Evolutionary conservation across 1,139 yeast genomes (phyloP).

Genomic region (Pichia inconspicua): DNA sequence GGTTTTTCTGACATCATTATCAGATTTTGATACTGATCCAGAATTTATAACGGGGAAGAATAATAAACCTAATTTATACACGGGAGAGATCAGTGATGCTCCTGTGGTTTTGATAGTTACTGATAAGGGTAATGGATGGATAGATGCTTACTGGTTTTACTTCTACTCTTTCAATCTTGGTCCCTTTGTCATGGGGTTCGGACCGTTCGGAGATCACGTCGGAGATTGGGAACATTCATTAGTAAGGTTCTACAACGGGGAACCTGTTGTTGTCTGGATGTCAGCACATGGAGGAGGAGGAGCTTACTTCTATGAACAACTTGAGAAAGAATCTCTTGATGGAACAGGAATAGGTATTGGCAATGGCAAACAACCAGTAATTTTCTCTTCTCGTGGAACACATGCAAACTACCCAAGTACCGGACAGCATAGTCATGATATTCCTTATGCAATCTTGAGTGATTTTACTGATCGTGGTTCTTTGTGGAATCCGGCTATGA

Average conservation of each 20-base stretch:
- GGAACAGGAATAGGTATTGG: conserved; percentile 11
- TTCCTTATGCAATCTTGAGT: conserved; percentile 81
- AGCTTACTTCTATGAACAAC: conserved; percentile 67
- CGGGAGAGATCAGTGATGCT: conserved; percentile 65
- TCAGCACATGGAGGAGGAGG: conserved; percentile 98
- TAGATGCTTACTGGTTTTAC: conserved; percentile 93
- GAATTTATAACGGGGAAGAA: conserved; percentile 75
- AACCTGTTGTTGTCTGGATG: conserved; percentile 93
- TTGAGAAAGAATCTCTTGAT: conserved; percentile 37
- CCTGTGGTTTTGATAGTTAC: conserved; percentile 79
- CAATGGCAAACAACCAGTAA: conserved; percentile 46
- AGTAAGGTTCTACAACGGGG: conserved; percentile 73
- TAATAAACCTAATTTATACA: conserved; percentile 61
- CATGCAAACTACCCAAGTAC: conserved; percentile 96
- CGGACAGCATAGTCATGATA: conserved; percentile 92
- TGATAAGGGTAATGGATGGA: conserved; percentile 89
- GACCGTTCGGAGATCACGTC: conserved; percentile 94
- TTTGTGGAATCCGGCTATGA: conserved; percentile 84
- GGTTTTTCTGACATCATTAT: conserved; percentile 53
- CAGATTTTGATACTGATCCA: conserved; percentile 70
- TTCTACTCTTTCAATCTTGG: conserved; percentile 92
- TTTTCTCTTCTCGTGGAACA: conserved; percentile 90
- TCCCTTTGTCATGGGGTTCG: conserved; percentile 94
- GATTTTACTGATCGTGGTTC: conserved; percentile 95
- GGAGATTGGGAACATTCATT: conserved; percentile 98